phyloP scores from a whole-genome alignment of 371 early-diverging fungal species.

The Choanephora cucurbitarum region DNA sequence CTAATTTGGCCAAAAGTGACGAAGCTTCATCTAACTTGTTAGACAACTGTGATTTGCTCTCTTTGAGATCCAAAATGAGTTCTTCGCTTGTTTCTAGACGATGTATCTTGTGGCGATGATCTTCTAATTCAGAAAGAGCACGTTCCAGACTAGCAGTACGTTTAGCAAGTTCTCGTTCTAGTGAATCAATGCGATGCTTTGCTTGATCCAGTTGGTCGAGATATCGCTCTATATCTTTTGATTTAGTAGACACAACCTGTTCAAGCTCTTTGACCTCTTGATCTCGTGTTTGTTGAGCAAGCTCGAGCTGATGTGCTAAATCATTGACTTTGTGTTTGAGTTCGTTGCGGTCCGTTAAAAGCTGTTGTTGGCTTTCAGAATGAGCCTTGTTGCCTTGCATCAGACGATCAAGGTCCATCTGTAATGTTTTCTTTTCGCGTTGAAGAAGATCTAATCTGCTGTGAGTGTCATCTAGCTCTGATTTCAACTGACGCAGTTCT shows the following conservation, averaged over 20 bases:
- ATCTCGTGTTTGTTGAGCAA: background rate
- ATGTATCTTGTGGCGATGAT: background rate
- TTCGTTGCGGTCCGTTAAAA: background rate
- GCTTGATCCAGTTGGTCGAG: background rate
- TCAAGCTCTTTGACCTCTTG: background rate
- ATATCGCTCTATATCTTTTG: background rate
- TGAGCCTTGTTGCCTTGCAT: background rate
- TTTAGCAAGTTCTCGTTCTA: background rate
- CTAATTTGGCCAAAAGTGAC: slow-evolving; percentile 4
- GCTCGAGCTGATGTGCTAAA: background rate
- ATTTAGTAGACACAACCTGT: background rate
- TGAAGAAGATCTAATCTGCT: background rate
- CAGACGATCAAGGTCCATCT: background rate
- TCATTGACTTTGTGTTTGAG: background rate
- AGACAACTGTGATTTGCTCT: slow-evolving; percentile 8
- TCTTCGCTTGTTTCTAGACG: slow-evolving; percentile 3
- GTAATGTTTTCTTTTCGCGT: background rate
- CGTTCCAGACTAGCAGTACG: slow-evolving; percentile 2
- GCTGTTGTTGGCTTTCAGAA: background rate
- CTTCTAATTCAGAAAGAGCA: background rate
- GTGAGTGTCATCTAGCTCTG: background rate
- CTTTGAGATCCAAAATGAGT: background rate
- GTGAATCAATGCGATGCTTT: slow-evolving; percentile 3
- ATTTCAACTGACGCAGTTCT: too few relatives aligned
- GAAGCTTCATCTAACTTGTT: slow-evolving; percentile 10